These are phyloP conservation scores for Rhynchosporium agropyri DNA, from an alignment of 2,329 filamentous ascomycete species.

Conservation along the genomic window DNA sequence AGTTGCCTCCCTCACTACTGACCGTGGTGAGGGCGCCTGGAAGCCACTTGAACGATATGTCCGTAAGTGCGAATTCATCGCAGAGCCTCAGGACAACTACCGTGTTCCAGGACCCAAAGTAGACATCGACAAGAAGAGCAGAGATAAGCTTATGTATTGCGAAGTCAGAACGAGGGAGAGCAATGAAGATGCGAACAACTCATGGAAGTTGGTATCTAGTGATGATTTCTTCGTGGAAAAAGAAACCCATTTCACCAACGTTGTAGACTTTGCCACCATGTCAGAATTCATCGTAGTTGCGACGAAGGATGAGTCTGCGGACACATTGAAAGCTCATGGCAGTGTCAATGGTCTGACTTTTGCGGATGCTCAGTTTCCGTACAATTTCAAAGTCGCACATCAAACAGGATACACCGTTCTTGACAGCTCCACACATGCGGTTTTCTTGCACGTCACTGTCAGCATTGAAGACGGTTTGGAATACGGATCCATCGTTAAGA, in stretches of 20 bases:
- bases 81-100: constrained; percentile 56
- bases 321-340: constrained; percentile 74
- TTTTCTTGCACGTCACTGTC: constrained; percentile 91
- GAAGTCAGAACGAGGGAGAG: constrained; percentile 64
- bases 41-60: constrained; percentile 72
- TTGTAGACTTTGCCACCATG: constrained; percentile 91
- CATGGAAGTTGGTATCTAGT: constrained; percentile 73
- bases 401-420: constrained; percentile 89
- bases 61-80: constrained; percentile 84
- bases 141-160: constrained; percentile 55
- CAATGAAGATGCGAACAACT: constrained; percentile 63
- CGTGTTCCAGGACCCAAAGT: constrained; percentile 18
- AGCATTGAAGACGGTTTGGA: constrained; percentile 65
- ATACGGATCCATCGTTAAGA: constrained; percentile 91
- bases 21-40: constrained; percentile 82
- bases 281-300: constrained; percentile 94
- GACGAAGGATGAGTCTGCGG: constrained; percentile 63
- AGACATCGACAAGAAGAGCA: constrained; percentile 52
- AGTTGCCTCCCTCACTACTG: constrained; percentile 74
- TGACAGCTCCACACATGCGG: constrained; percentile 89
- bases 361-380: constrained; percentile 82
- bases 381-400: constrained; percentile 77
- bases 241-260: constrained; percentile 65
- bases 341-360: constrained; percentile 85
- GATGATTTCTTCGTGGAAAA: constrained; percentile 75